Conservation (phyloP, 1,284 basidiomycete genomes). For the Tilletia caries region DNA sequence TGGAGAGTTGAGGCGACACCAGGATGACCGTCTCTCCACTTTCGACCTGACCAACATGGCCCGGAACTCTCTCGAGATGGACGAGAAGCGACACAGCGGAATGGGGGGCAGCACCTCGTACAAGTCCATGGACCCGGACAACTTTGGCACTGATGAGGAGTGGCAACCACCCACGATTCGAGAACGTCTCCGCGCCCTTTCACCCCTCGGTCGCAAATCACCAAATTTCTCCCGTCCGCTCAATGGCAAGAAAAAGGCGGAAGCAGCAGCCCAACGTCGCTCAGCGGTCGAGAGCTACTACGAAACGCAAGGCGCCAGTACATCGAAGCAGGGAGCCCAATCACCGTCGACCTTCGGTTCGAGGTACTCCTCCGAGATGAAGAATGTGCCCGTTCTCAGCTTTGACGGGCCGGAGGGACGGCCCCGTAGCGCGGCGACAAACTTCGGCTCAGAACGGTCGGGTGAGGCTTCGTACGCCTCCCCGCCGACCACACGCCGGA, state of each 20-base stretch:
- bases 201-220: slow-evolving; percentile 1
- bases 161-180: background rate
- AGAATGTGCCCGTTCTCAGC: background rate
- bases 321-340: too few species aligned
- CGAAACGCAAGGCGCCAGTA: too few species aligned
- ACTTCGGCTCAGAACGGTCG: background rate
- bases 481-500: background rate
- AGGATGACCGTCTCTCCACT: background rate
- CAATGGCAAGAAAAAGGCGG: background rate
- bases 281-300: too few species aligned
- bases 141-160: background rate
- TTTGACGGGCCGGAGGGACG: background rate
- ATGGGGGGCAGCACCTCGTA: background rate
- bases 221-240: background rate
- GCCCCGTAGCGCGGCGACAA: background rate
- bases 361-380: background rate
- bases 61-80: slow-evolving; percentile 11
- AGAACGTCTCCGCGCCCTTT: background rate
- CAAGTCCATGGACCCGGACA: background rate
- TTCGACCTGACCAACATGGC: slow-evolving; percentile 7
- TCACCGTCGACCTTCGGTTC: too few species aligned
- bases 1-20: background rate
- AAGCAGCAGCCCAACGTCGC: background rate
- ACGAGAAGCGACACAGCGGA: slow-evolving; percentile 4
- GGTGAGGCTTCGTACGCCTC: background rate